phyloP scores from a whole-genome alignment of 371 early-diverging fungal genomes.

The Mortierella polycephala region DNA sequence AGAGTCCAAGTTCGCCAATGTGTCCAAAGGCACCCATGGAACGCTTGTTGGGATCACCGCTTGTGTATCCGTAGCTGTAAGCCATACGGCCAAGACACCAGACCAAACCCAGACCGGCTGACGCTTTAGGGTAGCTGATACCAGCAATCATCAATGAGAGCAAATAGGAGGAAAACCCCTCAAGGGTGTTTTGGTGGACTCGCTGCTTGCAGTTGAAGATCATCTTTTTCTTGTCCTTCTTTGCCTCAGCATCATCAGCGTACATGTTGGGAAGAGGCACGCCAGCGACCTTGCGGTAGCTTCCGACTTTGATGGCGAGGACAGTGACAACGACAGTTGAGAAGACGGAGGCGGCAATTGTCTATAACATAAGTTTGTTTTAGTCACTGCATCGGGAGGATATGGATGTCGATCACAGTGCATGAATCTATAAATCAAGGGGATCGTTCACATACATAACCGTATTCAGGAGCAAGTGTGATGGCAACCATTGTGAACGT shows the following conservation, averaged over 20 bases:
- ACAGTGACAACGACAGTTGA: conserved; percentile 57
- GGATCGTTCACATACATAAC: conserved; percentile 60
- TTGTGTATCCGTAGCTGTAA: conserved; percentile 62
- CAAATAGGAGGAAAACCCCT: conserved; percentile 29
- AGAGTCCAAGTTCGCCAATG: conserved; percentile 30
- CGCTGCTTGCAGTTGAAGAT: conserved; percentile 78
- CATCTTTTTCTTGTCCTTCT: conserved; percentile 66
- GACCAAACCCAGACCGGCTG: conserved; percentile 61
- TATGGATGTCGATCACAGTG: not conserved
- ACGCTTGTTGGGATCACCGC: conserved; percentile 60
- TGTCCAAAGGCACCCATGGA: conserved; percentile 25
- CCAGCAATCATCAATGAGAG: conserved; percentile 60
- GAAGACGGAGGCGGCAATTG: conserved; percentile 47
- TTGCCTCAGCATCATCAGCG: conserved; percentile 68
- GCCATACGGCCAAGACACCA: conserved; percentile 62
- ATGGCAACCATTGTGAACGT: conserved; percentile 57
- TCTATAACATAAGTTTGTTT: conserved; percentile 4
- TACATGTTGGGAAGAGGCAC: conserved; percentile 75
- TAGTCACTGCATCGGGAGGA: not conserved
- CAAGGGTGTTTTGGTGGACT: conserved; percentile 71
- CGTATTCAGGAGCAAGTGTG: conserved; percentile 66
- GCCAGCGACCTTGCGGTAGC: conserved; percentile 66
- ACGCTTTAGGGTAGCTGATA: conserved; percentile 62
- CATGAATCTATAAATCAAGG: too few relatives aligned
- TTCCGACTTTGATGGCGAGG: conserved; percentile 65